A percentile compares a stretch with the other conserved stretches of the same genome.
These are phyloP conservation scores for Aspergillus cavernicola DNA, from an alignment of 495 filamentous ascomycete species.

Conservation along the genomic window DNA sequence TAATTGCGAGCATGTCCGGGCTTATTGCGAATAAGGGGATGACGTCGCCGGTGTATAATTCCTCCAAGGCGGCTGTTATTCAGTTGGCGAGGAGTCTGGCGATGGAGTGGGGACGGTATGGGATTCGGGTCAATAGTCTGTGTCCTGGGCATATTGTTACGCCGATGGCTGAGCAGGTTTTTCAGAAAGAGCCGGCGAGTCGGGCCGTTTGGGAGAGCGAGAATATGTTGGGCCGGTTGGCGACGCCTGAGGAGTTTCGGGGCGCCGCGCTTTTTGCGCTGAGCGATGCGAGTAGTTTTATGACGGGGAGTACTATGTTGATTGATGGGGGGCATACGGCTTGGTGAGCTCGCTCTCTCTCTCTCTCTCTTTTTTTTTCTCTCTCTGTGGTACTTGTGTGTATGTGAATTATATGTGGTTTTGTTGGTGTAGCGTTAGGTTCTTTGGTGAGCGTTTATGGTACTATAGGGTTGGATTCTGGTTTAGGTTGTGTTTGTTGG, in stretches of 20 bases:
- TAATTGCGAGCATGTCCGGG: conserved; percentile 79
- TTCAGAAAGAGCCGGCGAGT: conserved; percentile 58
- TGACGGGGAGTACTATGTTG: conserved; percentile 61
- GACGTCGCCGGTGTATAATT: conserved; percentile 64
- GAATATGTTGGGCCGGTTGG: conserved; percentile 67
- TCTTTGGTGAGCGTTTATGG: too few species aligned
- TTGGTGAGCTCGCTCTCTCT: conserved; percentile 35
- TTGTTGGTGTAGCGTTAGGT: too few species aligned
- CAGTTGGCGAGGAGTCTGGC: conserved; percentile 61
- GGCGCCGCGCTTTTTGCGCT: conserved; percentile 59
- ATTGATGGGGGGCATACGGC: conserved; percentile 63
- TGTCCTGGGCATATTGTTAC: conserved; percentile 71
- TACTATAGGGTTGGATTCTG: too few species aligned
- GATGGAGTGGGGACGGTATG: conserved; percentile 68
- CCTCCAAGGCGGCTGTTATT: conserved; percentile 65
- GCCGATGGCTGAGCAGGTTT: conserved; percentile 66
- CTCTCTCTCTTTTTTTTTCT: not conserved
- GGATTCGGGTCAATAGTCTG: conserved; percentile 64
- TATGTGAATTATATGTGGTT: too few species aligned
- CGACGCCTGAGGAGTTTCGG: conserved; percentile 61
- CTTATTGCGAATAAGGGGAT: conserved; percentile 75
- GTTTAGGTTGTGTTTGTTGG: too few species aligned
- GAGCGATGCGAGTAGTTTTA: conserved; percentile 65
- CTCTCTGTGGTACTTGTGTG: too few species aligned
- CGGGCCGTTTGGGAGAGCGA: conserved; percentile 59